Evolutionary conservation across 73 alveolate genomes (phyloP), one percentile per base, ranked within the genome.

Genomic region (Paraurostyla sp.): DNA sequence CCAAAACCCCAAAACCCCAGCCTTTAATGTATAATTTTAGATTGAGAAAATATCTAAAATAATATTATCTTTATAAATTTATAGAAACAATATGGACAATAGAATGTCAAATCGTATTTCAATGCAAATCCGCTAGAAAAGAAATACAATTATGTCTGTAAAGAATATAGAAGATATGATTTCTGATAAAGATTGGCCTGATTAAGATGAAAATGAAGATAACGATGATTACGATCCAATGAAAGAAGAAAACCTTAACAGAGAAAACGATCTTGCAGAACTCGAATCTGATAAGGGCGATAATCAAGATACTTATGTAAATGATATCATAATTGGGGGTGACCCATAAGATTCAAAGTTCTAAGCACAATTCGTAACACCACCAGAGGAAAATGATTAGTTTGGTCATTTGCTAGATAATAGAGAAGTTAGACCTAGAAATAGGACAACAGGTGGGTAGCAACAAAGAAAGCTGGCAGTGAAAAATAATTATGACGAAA

Each of bases 81-180:
- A n/a, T n/a, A n/a, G n/a, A n/a, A n/a, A n/a, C n/a, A n/a, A n/a
- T n/a, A n/a, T n/a, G n/a, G n/a, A n/a, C n/a, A 65, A 65, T 65
- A 32, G 82, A 65, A 9, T 38, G 25, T 65, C 82, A 1, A 65
- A 65, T 40, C 56, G 82, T 16, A 13, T 65, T 23, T 65, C 82
- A 35, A 65, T 65, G 82, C 82, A 65, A 40, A 65, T 65, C 7
- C 9, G 82, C 16, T 36, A 65, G 82, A 4, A 38, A 33, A 65
- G 82, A 38, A 65, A 56, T 0, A 65, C 82, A 13, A 23, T 1
- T 3, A 65, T 65, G 82, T 65, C 82, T 1, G 82, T 56, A 15
- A 65, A 65, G 38, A 58, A 65, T 38, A 0, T 65, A 20, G 6
- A 38, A 38, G 58, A 65, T 22, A 38, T 23, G 3, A 38, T 65